Percentiles rank a stretch among this genome's conserved stretches.
phyloP scores from a whole-genome alignment of 2,329 filamentous ascomycete species.

The Fusarium beomiforme region DNA sequence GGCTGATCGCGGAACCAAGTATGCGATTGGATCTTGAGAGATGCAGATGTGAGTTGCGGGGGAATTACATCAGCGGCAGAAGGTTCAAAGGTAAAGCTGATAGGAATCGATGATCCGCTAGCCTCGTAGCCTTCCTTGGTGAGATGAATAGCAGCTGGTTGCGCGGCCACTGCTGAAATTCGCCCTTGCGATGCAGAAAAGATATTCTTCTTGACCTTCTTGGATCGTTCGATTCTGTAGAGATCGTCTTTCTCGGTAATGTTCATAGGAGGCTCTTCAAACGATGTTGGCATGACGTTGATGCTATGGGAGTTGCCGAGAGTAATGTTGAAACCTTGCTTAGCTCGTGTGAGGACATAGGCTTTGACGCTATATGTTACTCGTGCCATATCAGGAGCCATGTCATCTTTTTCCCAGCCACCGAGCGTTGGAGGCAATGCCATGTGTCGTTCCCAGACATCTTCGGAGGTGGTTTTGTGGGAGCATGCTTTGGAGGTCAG shows the following conservation, averaged over 20 bases:
- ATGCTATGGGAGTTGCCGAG: slow-evolving; percentile 22
- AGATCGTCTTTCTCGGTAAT: slow-evolving; percentile 31
- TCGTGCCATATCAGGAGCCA: slow-evolving; percentile 25
- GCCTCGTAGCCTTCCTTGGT: slow-evolving; percentile 24
- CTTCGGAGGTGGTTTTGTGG: slow-evolving; percentile 12
- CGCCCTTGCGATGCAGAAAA: slow-evolving; percentile 29
- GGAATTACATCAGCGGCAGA: slow-evolving; percentile 16
- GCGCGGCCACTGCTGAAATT: slow-evolving; percentile 31
- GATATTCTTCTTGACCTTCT: slow-evolving; percentile 36
- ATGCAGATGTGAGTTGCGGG: slow-evolving; percentile 18
- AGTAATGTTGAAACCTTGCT: not conserved
- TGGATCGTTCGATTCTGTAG: slow-evolving; percentile 24
- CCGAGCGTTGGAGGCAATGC: slow-evolving; percentile 32
- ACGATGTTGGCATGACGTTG: slow-evolving; percentile 34
- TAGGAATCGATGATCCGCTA: slow-evolving; percentile 15
- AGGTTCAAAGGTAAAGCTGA: slow-evolving; percentile 31
- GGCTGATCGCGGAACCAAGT: slow-evolving; percentile 39
- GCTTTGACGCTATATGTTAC: slow-evolving; percentile 32
- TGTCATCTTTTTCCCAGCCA: slow-evolving; percentile 36
- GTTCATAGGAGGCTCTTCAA: slow-evolving; percentile 36
- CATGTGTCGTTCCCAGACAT: slow-evolving; percentile 30
- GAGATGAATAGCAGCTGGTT: slow-evolving; percentile 33
- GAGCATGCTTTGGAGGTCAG: slow-evolving; percentile 31
- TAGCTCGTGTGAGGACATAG: slow-evolving; percentile 6
- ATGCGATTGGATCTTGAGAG: slow-evolving; percentile 26